phyloP scores from a whole-genome alignment of 495 filamentous ascomycete species.

The Penicillium robsamsonii region DNA sequence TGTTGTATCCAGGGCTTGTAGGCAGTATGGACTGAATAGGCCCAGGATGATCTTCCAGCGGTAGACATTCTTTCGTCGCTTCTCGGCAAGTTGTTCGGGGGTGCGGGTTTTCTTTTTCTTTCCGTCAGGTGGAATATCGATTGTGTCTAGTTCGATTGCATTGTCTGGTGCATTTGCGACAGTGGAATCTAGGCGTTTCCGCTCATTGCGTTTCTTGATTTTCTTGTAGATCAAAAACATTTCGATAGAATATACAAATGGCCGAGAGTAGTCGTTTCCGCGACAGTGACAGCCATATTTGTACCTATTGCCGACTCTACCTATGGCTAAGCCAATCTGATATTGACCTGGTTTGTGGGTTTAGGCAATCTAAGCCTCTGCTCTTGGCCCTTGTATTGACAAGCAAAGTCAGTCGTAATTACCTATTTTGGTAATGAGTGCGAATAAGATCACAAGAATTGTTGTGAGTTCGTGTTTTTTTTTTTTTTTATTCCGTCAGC shows the following conservation, averaged over 20 bases:
- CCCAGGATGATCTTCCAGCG: conserved; percentile 54
- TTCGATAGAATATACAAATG: background rate
- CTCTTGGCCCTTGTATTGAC: too few species aligned
- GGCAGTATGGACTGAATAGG: conserved; percentile 50
- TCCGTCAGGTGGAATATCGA: background rate
- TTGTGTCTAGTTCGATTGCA: too few species aligned
- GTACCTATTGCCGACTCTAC: too few species aligned
- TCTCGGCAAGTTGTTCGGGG: conserved; percentile 14
- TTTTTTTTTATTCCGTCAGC: too few species aligned
- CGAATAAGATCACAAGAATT: too few species aligned
- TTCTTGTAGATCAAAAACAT: conserved; percentile 20
- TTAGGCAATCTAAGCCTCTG: too few species aligned
- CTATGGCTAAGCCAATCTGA: too few species aligned
- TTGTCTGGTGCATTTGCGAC: background rate
- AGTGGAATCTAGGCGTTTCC: conserved; percentile 3
- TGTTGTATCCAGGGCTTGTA: conserved; percentile 55
- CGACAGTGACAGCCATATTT: too few species aligned
- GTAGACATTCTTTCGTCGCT: conserved; percentile 29
- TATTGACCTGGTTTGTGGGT: too few species aligned
- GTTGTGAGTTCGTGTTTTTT: too few species aligned
- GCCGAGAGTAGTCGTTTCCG: background rate
- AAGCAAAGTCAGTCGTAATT: too few species aligned
- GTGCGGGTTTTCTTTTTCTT: conserved; percentile 3
- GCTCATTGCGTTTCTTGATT: conserved; percentile 17
- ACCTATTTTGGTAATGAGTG: too few species aligned